A percentile compares a stretch with the other conserved stretches of the same genome.
Conservation (phyloP, 345 rosid species). For the Moricandia arvensis region DNA sequence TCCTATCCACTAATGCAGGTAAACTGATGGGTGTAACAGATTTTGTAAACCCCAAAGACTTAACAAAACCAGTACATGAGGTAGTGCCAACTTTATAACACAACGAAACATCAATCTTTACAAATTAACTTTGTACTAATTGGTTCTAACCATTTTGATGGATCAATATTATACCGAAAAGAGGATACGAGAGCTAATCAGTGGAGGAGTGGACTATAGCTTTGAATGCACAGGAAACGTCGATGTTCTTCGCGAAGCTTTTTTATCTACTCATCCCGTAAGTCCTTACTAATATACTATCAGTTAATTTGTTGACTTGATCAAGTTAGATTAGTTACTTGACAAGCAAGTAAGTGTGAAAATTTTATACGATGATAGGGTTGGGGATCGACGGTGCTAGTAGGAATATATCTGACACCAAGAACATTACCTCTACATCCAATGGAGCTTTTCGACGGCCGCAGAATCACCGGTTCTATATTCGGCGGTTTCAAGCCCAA, state of each 20-base stretch:
- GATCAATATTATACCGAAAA: conserved; percentile 9
- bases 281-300: neutral
- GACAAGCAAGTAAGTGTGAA: neutral
- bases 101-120: neutral
- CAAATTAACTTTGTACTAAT: neutral
- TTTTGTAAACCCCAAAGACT: conserved; percentile 31
- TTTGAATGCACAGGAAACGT: conserved; percentile 61
- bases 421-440: conserved; percentile 38
- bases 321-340: neutral
- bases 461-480: conserved; percentile 29
- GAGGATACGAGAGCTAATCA: conserved; percentile 52
- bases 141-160: neutral
- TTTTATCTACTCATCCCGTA: conserved; percentile 50
- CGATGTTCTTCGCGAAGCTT: conserved; percentile 63
- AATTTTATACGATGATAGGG: conserved; percentile 6
- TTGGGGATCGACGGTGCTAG: conserved; percentile 37
- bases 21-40: conserved; percentile 37
- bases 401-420: conserved; percentile 33
- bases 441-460: conserved; percentile 40
- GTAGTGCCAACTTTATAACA: conserved; percentile 18
- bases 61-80: conserved; percentile 33
- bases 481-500: conserved; percentile 35
- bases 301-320: neutral
- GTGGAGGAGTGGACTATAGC: conserved; percentile 66
- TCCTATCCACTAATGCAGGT: neutral